Evolutionary conservation across 2,329 filamentous ascomycete genomes (phyloP).

Genomic region (Keithomyces neogunnii): DNA sequence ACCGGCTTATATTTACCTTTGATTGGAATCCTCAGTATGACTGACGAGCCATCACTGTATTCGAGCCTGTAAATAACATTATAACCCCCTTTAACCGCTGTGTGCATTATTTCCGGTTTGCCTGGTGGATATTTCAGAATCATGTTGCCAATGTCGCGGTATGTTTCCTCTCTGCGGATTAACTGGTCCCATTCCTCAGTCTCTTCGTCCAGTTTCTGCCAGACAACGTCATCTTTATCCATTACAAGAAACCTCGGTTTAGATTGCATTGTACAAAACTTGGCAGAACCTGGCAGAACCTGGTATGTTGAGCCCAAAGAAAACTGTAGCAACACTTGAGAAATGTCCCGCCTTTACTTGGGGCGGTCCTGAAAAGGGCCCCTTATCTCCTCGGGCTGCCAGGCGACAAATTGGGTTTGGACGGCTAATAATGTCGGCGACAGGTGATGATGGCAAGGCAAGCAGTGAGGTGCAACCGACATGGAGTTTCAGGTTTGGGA

Average conservation of each 20-base stretch:
- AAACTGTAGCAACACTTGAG: background rate
- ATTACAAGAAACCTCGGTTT: slow-evolving; percentile 11
- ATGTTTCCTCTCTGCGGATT: slow-evolving; percentile 6
- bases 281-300: background rate
- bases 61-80: slow-evolving; percentile 4
- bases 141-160: slow-evolving; percentile 10
- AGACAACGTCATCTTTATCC: slow-evolving; percentile 14
- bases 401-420: too few species aligned
- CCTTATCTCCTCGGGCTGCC: too few species aligned
- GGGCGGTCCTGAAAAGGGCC: too few species aligned
- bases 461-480: too few species aligned
- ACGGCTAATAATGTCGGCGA: too few species aligned
- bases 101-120: slow-evolving; percentile 10
- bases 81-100: slow-evolving; percentile 1
- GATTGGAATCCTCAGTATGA: slow-evolving; percentile 1
- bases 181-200: slow-evolving; percentile 12
- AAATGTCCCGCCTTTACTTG: background rate
- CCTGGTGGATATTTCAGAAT: slow-evolving; percentile 14
- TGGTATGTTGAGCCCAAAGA: too few species aligned
- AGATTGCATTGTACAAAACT: background rate
- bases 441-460: too few species aligned
- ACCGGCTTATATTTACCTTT: slow-evolving; percentile 17
- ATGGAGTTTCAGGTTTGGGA: too few species aligned
- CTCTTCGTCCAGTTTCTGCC: slow-evolving; percentile 14
- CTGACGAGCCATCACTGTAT: slow-evolving; percentile 3